Conservation (phyloP, 257 asterid genomes). For the Ajuga chamaepitys region DNA sequence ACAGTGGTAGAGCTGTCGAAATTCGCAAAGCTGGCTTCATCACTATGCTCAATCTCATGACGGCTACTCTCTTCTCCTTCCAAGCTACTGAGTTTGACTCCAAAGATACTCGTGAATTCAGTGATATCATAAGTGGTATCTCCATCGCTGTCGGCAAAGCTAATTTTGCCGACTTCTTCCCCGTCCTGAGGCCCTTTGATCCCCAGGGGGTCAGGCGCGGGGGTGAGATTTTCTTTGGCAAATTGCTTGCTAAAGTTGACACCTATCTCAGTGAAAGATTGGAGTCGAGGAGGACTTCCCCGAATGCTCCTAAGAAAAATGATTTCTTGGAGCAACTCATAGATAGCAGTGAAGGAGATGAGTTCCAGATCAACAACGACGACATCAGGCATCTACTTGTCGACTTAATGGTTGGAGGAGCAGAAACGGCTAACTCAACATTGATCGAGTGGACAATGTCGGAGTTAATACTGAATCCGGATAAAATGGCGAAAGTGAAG, state of each 20-base stretch:
- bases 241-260: constrained; percentile 7
- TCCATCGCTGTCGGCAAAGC: constrained; percentile 18
- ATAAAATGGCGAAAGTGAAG: constrained; percentile 4
- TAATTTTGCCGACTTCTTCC: constrained; percentile 31
- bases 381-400: too few relatives aligned
- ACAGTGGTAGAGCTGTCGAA: constrained; percentile 12
- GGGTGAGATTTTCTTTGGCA: background rate
- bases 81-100: constrained; percentile 21
- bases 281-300: too few relatives aligned
- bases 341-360: too few relatives aligned
- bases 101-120: constrained; percentile 14
- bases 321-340: too few relatives aligned
- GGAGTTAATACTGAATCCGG: constrained; percentile 21
- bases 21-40: constrained; percentile 26
- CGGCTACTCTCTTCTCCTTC: constrained; percentile 28
- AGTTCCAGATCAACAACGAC: too few relatives aligned
- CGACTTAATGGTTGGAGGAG: too few relatives aligned
- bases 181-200: constrained; percentile 23
- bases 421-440: constrained; percentile 1
- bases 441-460: constrained; percentile 27
- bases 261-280: background rate
- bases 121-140: constrained; percentile 23
- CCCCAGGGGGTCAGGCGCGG: constrained; percentile 23
- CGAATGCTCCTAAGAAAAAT: too few relatives aligned
- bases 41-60: constrained; percentile 31